These are phyloP conservation scores for Trichoderma oligosporum DNA, from an alignment of 2,329 filamentous ascomycete species.

Conservation along the genomic window DNA sequence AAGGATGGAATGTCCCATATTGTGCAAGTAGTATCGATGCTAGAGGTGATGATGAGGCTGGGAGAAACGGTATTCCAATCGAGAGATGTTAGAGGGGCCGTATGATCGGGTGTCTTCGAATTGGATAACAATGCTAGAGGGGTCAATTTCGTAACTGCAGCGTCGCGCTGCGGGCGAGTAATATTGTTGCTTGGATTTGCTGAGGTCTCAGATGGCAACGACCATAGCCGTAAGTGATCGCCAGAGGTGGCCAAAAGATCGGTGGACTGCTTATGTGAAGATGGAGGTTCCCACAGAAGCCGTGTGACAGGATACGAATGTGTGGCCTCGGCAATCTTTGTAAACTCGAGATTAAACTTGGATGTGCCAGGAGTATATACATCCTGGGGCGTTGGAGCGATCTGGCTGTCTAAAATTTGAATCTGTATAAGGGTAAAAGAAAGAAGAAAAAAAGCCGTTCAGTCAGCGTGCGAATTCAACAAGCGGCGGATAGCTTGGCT, in stretches of 20 bases:
- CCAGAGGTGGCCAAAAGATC: slow-evolving; percentile 93
- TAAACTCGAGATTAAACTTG: slow-evolving; percentile 80
- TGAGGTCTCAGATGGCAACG: slow-evolving; percentile 68
- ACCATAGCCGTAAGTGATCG: slow-evolving; percentile 92
- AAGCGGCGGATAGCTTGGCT: slow-evolving; percentile 29
- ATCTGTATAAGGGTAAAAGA: slow-evolving; percentile 58
- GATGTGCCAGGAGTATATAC: slow-evolving; percentile 66
- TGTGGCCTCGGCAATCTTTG: slow-evolving; percentile 90
- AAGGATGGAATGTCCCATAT: slow-evolving; percentile 99
- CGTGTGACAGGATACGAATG: slow-evolving; percentile 97
- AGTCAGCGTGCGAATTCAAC: neutral
- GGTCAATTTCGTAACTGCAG: slow-evolving; percentile 73
- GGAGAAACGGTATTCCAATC: slow-evolving; percentile 98
- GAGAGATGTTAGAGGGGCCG: slow-evolving; percentile 88
- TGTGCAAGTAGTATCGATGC: slow-evolving; percentile 97
- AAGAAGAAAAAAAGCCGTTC: neutral
- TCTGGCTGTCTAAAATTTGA: slow-evolving; percentile 90
- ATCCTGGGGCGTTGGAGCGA: slow-evolving; percentile 65
- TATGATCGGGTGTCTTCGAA: slow-evolving; percentile 97
- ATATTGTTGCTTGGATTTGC: slow-evolving; percentile 60
- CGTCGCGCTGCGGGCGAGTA: slow-evolving; percentile 55
- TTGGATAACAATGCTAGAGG: slow-evolving; percentile 91
- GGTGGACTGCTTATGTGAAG: slow-evolving; percentile 89
- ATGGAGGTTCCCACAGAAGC: slow-evolving; percentile 92
- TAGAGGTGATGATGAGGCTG: slow-evolving; percentile 96